Conservation (phyloP, 169 alveolate genomes). For the Eimeria nieschulzi region DNA sequence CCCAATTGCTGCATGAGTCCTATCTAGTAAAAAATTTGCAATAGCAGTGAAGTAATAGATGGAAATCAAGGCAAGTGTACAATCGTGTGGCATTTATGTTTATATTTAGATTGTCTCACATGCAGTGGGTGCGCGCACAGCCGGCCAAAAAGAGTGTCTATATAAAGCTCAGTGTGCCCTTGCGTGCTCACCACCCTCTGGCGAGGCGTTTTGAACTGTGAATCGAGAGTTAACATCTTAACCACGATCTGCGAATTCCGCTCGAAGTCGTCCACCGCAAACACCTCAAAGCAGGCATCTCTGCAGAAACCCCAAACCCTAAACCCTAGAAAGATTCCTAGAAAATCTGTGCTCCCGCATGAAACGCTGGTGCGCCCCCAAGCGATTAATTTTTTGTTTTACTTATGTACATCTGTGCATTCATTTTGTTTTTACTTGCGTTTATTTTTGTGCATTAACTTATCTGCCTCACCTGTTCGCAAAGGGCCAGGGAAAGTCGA, state of each 20-base stretch:
- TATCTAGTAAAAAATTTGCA: too few relatives aligned
- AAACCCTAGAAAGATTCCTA: background rate
- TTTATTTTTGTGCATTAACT: background rate
- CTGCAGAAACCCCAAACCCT: constrained; percentile 22
- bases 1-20: too few relatives aligned
- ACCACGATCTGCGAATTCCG: constrained; percentile 66
- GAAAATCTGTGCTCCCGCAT: too few relatives aligned
- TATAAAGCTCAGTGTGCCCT: too few relatives aligned
- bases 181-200: constrained; percentile 22
- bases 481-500: constrained; percentile 76
- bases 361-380: too few relatives aligned
- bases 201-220: constrained; percentile 38
- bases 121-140: too few relatives aligned
- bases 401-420: too few relatives aligned
- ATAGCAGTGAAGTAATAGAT: too few relatives aligned
- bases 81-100: too few relatives aligned
- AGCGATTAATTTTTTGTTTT: background rate
- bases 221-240: constrained; percentile 61
- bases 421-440: background rate
- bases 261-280: constrained; percentile 72
- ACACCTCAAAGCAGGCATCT: constrained; percentile 72
- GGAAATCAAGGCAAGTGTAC: too few relatives aligned
- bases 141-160: too few relatives aligned
- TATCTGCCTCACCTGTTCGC: constrained; percentile 46
- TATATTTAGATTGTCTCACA: too few relatives aligned